phyloP scores from a whole-genome alignment of 129 eudicot genomes.

The Chrysanthemum seticuspe region DNA sequence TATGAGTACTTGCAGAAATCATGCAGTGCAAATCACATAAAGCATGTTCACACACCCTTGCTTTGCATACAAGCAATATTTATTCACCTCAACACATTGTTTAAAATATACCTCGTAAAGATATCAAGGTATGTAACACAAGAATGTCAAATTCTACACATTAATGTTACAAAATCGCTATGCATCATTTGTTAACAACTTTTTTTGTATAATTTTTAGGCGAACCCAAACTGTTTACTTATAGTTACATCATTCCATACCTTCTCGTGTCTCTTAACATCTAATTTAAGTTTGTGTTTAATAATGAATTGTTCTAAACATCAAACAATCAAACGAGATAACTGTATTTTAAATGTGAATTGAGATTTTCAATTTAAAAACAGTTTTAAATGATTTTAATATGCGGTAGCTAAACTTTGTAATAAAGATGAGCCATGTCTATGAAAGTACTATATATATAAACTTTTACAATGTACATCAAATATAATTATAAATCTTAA shows the following conservation, averaged over 20 bases:
- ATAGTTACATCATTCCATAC: conserved; percentile 55
- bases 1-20: conserved; percentile 73
- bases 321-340: too few relatives aligned
- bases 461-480: too few relatives aligned
- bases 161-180: not conserved
- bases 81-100: conserved; percentile 3
- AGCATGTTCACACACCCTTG: conserved; percentile 50
- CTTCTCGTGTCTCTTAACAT: too few relatives aligned
- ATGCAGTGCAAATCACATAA: conserved; percentile 45
- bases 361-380: too few relatives aligned
- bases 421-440: too few relatives aligned
- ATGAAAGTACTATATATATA: too few relatives aligned
- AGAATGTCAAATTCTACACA: not conserved
- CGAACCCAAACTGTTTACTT: conserved; percentile 65
- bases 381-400: too few relatives aligned
- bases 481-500: too few relatives aligned
- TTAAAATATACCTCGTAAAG: conserved; percentile 64
- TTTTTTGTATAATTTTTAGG: conserved; percentile 36
- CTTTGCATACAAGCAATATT: conserved; percentile 66
- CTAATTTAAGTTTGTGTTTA: too few relatives aligned
- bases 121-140: conserved; percentile 53
- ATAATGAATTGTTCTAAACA: too few relatives aligned
- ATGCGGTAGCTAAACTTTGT: too few relatives aligned
- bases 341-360: too few relatives aligned
- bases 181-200: not conserved